Evolutionary conservation across 225 moss, liverwort and hornwort species (phyloP).

Genomic region (Polytrichum formosum): DNA sequence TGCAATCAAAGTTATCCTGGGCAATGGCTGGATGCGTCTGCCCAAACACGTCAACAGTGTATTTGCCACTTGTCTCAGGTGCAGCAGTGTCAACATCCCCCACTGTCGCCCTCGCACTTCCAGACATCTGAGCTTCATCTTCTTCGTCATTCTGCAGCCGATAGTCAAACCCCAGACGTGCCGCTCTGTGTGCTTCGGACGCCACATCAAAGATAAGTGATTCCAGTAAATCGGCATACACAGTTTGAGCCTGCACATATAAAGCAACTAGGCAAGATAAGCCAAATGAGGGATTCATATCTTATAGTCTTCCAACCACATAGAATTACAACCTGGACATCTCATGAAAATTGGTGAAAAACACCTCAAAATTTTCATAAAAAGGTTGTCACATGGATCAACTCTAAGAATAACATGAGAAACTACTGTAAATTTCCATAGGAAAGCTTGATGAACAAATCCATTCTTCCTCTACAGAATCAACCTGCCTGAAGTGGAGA

Average conservation of each 20-base stretch:
- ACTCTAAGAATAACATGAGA: conserved; percentile 1
- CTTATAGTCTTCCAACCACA: too few species aligned
- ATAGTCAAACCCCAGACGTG: conserved; percentile 80
- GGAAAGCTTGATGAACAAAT: conserved; percentile 6
- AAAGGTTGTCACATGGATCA: neutral
- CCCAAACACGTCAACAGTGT: conserved; percentile 87
- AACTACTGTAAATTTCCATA: neutral
- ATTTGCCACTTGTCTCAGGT: conserved; percentile 69
- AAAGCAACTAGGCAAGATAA: neutral
- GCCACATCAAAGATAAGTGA: conserved; percentile 87
- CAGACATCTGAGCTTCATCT: conserved; percentile 76
- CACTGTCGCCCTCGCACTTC: conserved; percentile 54
- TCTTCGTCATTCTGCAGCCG: conserved; percentile 87
- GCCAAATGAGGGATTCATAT: too few species aligned
- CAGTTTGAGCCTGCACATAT: conserved; percentile 29
- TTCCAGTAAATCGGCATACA: conserved; percentile 78
- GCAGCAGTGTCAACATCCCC: conserved; percentile 67
- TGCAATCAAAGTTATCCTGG: conserved; percentile 83
- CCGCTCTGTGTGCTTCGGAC: conserved; percentile 85
- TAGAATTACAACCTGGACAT: too few species aligned
- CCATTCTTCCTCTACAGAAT: conserved; percentile 28
- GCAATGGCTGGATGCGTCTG: conserved; percentile 88
- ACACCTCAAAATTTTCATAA: too few species aligned
- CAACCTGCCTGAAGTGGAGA: conserved; percentile 60
- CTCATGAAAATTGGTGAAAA: too few species aligned